Base-by-base conservation (phyloP, 1,139 yeast species). In the Suhomyces bokatorum region DNA sequence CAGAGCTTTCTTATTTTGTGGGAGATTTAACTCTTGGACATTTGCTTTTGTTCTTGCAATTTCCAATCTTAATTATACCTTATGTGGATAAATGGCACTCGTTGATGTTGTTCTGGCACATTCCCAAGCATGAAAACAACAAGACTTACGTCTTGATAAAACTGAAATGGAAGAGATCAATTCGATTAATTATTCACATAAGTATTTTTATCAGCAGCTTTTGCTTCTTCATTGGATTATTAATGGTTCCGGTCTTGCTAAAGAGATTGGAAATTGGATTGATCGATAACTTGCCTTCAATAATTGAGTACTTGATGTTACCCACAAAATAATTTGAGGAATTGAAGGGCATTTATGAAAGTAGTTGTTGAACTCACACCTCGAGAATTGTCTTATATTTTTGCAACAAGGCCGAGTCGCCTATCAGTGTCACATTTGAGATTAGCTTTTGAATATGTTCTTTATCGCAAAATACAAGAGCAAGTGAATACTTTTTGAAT, bases 51-150 rank as follows among this genome's bases (percentile, higher is more conserved):
- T 66, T 77, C 41, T 56, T 69, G 3, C 85, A 80, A 50, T 51
- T 78, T 11, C 87, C 87, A 2, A 52, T 81, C 7, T 58, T 81
- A 32, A 62, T 80, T 27, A 62, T 81, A 27, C 87, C 87, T 0
- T 78, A 72, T 53, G 68, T 78, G 38, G 93, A 88, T 59, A 75
- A 75, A 45, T 81, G 89, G 83, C 97, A 90, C 59, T 80, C 95
- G 1, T 69, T 84, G 64, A 77, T 87, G 75, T 69, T 90, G 37
- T 81, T 89, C 61, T 90, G 97, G 97, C 68, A 88, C 43, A 77
- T 73, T 40, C 96, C 96, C 27, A 20, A 22, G 11, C 27, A 32
- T 6, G 10, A 20, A 9, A 24, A 12, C 16, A 4, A n/a, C 13
- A n/a, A 9, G 2, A n/a, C 26, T 32, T 20, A 22, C 5, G 11